A percentile compares a stretch with the other conserved stretches of the same genome.
Evolutionary conservation across 1,139 yeast genomes (phyloP).

Genomic region (Protomyces pachydermus): DNA sequence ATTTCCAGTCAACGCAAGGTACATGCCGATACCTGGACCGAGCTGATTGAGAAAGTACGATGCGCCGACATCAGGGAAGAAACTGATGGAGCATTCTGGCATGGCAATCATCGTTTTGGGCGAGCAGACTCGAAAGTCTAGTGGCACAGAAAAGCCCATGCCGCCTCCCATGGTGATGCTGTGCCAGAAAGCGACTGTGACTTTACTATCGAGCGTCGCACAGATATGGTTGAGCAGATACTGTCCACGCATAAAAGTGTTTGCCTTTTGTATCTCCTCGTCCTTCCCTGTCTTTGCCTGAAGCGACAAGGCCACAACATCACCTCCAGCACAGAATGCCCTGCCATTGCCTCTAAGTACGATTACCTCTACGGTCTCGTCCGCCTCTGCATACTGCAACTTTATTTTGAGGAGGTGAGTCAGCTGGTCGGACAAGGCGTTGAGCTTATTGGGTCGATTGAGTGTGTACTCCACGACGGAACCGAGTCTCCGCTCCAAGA

Average conservation of each 20-base stretch:
- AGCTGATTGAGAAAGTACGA: conserved; percentile 80
- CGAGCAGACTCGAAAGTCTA: conserved; percentile 86
- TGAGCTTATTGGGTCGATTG: neutral
- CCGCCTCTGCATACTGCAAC: conserved; percentile 61
- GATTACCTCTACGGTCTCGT: conserved; percentile 58
- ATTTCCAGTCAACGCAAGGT: conserved; percentile 80
- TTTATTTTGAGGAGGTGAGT: neutral
- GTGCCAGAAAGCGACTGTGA: neutral
- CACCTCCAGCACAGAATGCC: conserved; percentile 74
- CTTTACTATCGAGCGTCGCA: neutral
- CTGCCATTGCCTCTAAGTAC: conserved; percentile 61
- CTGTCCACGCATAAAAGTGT: neutral
- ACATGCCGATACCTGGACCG: conserved; percentile 77
- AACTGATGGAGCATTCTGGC: conserved; percentile 98
- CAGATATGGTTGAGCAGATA: neutral
- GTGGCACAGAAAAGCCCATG: conserved; percentile 83
- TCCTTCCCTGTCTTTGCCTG: conserved; percentile 39
- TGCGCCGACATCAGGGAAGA: conserved; percentile 93
- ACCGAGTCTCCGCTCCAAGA: neutral
- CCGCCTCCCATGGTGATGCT: conserved; percentile 75
- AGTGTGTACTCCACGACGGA: neutral
- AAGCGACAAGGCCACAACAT: conserved; percentile 66
- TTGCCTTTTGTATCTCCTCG: neutral
- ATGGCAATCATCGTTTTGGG: conserved; percentile 86
- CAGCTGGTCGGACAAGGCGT: neutral